Evolutionary conservation across 208 protist species (phyloP).

Genomic region (Trypanosoma scelopori): DNA sequence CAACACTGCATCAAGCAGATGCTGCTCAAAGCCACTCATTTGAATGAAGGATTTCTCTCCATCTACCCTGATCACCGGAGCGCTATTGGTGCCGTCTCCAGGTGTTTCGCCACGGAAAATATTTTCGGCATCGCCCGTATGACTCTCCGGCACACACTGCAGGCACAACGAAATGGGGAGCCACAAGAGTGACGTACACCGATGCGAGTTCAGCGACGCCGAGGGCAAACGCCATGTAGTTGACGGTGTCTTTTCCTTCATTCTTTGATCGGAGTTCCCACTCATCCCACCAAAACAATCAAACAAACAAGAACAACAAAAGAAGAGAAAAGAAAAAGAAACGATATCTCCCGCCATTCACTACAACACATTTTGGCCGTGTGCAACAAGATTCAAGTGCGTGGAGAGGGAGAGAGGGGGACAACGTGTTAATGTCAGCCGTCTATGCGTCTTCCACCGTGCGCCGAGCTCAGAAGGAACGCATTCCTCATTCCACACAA

Average conservation of each 20-base stretch:
- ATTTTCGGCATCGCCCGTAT: background rate
- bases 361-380: too few relatives aligned
- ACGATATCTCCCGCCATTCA: too few relatives aligned
- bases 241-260: slow-evolving; percentile 3
- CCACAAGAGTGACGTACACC: slow-evolving; percentile 69
- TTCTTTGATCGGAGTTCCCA: background rate
- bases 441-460: too few relatives aligned
- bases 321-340: too few relatives aligned
- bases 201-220: slow-evolving; percentile 50
- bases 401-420: too few relatives aligned
- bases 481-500: background rate
- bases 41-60: background rate
- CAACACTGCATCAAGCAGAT: slow-evolving; percentile 20
- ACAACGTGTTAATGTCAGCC: too few relatives aligned
- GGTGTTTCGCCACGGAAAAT: background rate
- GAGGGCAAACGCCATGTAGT: slow-evolving; percentile 48
- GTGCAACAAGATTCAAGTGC: too few relatives aligned
- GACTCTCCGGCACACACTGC: slow-evolving; percentile 22
- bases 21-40: slow-evolving; percentile 39
- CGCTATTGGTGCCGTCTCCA: background rate
- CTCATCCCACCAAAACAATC: too few relatives aligned
- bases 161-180: slow-evolving; percentile 63
- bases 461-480: background rate
- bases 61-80: background rate
- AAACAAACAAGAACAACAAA: background rate